A percentile compares a stretch with the other conserved stretches of the same genome.
These are phyloP conservation scores for Penicillium nordicum DNA, from an alignment of 2,329 filamentous ascomycete genomes.

Conservation along the genomic window DNA sequence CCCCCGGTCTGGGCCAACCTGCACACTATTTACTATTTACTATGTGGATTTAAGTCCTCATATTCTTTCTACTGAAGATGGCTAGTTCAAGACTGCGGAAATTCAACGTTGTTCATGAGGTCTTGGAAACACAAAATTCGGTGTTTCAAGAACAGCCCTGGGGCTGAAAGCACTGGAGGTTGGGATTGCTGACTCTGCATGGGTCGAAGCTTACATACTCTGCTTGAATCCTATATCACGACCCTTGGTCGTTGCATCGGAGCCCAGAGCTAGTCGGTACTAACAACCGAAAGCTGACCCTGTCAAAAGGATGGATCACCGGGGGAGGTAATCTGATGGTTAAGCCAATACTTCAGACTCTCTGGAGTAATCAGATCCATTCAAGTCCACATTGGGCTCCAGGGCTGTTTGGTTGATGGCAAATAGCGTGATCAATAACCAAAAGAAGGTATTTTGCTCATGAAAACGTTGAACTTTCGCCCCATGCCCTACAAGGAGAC, in stretches of 20 bases:
- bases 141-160: not conserved
- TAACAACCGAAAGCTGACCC: constrained; percentile 15
- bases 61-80: not conserved
- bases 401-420: constrained; percentile 13
- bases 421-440: constrained; percentile 13
- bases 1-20: constrained; percentile 17
- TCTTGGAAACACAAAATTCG: not conserved
- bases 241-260: constrained; percentile 8
- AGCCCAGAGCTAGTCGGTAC: constrained; percentile 19
- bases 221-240: not conserved
- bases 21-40: not conserved
- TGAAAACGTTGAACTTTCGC: constrained; percentile 17
- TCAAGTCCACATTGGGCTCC: constrained; percentile 3
- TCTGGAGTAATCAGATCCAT: constrained; percentile 14
- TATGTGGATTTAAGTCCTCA: not conserved
- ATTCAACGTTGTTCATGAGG: not conserved
- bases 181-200: not conserved
- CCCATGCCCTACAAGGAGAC: constrained; percentile 9
- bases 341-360: constrained; percentile 8
- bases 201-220: not conserved
- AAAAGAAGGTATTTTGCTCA: constrained; percentile 3
- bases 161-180: not conserved
- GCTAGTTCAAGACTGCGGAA: not conserved
- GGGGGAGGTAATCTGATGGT: constrained; percentile 8
- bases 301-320: constrained; percentile 9